Base-by-base conservation (phyloP, 352 stramenopile species). In the Nothophytophthora sp. region DNA sequence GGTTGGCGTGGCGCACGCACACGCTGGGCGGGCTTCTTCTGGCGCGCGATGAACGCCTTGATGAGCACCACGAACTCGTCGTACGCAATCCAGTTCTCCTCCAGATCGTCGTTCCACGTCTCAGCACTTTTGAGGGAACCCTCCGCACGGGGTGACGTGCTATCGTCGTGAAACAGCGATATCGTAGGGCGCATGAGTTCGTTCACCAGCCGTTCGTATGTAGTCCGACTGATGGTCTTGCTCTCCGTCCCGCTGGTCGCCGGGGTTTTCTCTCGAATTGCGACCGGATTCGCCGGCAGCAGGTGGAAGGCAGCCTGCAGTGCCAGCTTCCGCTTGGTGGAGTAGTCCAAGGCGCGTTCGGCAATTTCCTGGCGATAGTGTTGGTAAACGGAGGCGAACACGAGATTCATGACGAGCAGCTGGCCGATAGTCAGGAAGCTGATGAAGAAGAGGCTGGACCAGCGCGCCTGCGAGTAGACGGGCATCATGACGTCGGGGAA, bases 401-500 rank as follows among this genome's bases (percentile, higher is more conserved):
- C 74, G 12, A 92, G 60, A 42, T 92, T 94, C 72, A 90, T 87
- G 54, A 94, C 65, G 20, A 94, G 72, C n/a, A 91, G 64, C 23
- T 90, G 65, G 4, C 73, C 75, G 23, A 94, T 70, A 29, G 78
- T 62, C 33, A 94, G 63, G 47, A 86, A 88, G 16, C 66, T 75
- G 27, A 88, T 67, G 40, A 94, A 92, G 60, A 90, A 86, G 18
- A 90, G 41, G 39, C 69, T 77, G 2, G 63, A 63, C 9, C 57
- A 57, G 10, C 81, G 63, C 8, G 63, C 43, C 19, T 66, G 44
- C 2, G 60, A 68, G 57, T 90, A 95, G 2, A 76, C 70, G 5
- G 79, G 75, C 60, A 91, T 83, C 77, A 90, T 88, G 12, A 95
- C 61, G 57, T 95, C 81, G 1, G 84, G 84, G n/a, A 81, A 92